These are phyloP conservation scores for Hypoxylon cercidicola DNA, from an alignment of 495 filamentous ascomycete genomes.

Conservation along the genomic window DNA sequence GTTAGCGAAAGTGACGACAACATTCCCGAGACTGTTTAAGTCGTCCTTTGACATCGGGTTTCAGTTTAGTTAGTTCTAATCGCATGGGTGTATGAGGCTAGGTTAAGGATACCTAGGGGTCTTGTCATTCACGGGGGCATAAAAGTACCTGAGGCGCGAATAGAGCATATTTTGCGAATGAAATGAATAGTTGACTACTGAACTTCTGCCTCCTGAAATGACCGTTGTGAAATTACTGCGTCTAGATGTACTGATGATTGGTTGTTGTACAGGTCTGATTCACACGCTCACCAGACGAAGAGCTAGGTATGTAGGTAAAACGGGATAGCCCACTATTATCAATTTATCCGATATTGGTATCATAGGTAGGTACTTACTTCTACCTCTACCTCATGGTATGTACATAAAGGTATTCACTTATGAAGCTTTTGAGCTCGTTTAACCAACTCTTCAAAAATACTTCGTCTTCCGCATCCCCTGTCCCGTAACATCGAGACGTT, in stretches of 20 bases:
- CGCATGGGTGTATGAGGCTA: constrained; percentile 29
- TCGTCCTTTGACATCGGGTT: constrained; percentile 4
- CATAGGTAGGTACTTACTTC: no score
- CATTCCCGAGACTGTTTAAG: constrained; percentile 59
- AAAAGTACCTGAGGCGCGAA: constrained; percentile 45
- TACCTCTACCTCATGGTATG: no score
- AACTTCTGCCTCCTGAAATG: neutral
- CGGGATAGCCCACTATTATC: neutral
- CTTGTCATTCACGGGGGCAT: constrained; percentile 36
- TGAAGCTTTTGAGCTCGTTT: no score
- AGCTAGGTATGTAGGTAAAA: no score
- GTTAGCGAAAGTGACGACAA: constrained; percentile 91
- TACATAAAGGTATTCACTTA: neutral
- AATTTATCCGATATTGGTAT: neutral
- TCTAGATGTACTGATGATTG: no score
- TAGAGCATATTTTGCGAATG: constrained; percentile 36
- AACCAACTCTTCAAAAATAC: no score
- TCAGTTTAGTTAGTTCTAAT: constrained; percentile 29
- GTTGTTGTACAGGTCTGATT: no score
- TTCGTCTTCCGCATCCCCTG: neutral
- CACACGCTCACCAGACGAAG: no score
- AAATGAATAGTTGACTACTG: constrained; percentile 16
- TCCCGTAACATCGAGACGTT: neutral
- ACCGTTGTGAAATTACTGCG: no score
- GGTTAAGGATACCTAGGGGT: constrained; percentile 38